A percentile compares a stretch with the other conserved stretches of the same genome.
Evolutionary conservation across 495 filamentous ascomycete genomes (phyloP).

Genomic region (Thermothielavioides terrestris): DNA sequence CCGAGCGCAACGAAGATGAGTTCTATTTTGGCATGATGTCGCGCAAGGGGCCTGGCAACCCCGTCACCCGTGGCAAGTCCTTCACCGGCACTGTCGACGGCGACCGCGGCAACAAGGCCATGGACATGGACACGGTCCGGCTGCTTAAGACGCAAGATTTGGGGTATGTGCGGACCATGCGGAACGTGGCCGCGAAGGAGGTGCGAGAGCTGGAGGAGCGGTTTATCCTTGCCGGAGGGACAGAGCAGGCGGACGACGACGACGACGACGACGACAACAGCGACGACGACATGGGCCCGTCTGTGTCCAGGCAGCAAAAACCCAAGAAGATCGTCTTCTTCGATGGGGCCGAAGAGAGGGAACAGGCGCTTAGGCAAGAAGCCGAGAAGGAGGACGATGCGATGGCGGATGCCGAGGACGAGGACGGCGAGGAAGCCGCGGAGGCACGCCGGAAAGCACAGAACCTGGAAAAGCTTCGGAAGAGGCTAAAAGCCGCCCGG

Average conservation of each 20-base stretch:
- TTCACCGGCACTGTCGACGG: conserved; percentile 48
- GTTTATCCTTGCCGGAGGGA: conserved; percentile 30
- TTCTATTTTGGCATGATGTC: conserved; percentile 91
- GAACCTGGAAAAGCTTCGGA: conserved; percentile 33
- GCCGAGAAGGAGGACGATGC: conserved; percentile 37
- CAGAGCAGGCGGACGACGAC: conserved; percentile 17
- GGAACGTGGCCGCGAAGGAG: conserved; percentile 43
- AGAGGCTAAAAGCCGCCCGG: conserved; percentile 54
- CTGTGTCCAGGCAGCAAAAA: conserved; percentile 3
- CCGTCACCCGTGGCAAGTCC: conserved; percentile 29
- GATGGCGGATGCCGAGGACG: conserved; percentile 10
- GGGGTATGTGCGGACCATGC: conserved; percentile 66
- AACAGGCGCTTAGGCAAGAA: conserved; percentile 25
- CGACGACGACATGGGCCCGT: conserved; percentile 10
- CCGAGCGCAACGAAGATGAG: conserved; percentile 88
- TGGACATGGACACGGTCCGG: conserved; percentile 64
- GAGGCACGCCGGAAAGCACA: conserved; percentile 39
- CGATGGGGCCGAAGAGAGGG: conserved; percentile 28
- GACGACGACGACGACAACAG: conserved; percentile 21
- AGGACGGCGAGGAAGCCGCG: conserved; percentile 38
- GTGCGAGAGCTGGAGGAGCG: conserved; percentile 37
- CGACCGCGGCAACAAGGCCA: conserved; percentile 52
- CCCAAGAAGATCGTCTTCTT: conserved; percentile 41
- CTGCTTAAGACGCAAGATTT: conserved; percentile 94
- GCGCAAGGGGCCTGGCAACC: conserved; percentile 30